Evolutionary conservation across 1,284 basidiomycete species (phyloP).

Genomic region (Leccinum laetum): DNA sequence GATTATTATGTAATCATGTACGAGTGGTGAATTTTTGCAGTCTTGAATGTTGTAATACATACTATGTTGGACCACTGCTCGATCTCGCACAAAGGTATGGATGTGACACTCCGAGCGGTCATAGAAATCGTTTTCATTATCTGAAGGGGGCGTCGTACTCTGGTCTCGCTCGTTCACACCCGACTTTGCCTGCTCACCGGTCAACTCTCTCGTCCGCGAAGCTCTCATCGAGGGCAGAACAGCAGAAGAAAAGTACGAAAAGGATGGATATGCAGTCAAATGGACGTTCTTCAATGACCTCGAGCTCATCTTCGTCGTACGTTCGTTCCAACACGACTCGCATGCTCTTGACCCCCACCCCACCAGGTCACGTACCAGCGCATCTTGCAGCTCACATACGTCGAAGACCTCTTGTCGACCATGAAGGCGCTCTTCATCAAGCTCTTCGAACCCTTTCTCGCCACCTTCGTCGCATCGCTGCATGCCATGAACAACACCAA

Average conservation of each 20-base stretch:
- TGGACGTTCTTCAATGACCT: constrained; percentile 95
- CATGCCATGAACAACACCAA: constrained; percentile 56
- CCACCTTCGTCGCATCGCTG: constrained; percentile 80
- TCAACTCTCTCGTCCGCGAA: constrained; percentile 89
- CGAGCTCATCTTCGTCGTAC: constrained; percentile 92
- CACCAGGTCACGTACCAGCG: constrained; percentile 95
- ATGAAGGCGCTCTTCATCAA: constrained; percentile 86
- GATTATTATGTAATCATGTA: constrained; percentile 20
- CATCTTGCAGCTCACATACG: constrained; percentile 93
- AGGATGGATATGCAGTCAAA: constrained; percentile 88
- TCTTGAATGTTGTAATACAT: neutral
- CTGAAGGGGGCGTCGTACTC: constrained; percentile 31
- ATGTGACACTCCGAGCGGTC: no score
- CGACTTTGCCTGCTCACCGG: constrained; percentile 72
- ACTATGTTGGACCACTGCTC: constrained; percentile 87
- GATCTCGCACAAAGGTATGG: constrained; percentile 82
- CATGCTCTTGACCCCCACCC: neutral
- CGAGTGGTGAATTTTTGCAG: neutral
- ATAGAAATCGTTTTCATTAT: neutral
- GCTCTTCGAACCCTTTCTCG: constrained; percentile 80
- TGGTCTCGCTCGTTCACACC: constrained; percentile 95
- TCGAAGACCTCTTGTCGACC: constrained; percentile 83
- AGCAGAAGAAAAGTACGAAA: constrained; percentile 82
- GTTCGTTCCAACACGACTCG: constrained; percentile 31
- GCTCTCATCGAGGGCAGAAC: constrained; percentile 86